Percentiles rank a stretch among this genome's conserved stretches.
Evolutionary conservation across 176 grass and related monocot genomes (phyloP).

Genomic region (Eragrostis curvula): DNA sequence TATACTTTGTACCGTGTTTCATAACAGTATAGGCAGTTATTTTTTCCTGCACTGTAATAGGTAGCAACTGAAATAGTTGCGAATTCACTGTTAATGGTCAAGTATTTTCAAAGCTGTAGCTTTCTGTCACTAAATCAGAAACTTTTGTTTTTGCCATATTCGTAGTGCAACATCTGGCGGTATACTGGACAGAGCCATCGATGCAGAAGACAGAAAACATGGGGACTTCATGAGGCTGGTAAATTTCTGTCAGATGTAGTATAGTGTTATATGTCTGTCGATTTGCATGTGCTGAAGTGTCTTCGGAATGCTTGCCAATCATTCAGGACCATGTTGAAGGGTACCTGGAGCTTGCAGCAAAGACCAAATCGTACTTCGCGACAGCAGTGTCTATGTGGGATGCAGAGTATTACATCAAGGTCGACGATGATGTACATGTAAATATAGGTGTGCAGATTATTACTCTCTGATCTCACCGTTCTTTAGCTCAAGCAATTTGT

Average conservation of each 20-base stretch:
- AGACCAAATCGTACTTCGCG: constrained; percentile 82
- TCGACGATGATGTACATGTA: constrained; percentile 97
- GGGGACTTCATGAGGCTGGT: constrained; percentile 92
- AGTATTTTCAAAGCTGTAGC: background rate
- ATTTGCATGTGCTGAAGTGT: constrained; percentile 16
- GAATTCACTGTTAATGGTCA: background rate
- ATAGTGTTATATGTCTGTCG: background rate
- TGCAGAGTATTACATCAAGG: constrained; percentile 95
- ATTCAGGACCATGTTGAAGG: constrained; percentile 94
- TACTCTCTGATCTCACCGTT: background rate
- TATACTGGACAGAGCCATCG: constrained; percentile 94
- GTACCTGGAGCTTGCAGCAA: constrained; percentile 86
- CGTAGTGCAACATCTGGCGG: constrained; percentile 73
- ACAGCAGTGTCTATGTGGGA: constrained; percentile 87
- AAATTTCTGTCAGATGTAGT: constrained; percentile 17
- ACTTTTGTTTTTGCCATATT: constrained; percentile 3
- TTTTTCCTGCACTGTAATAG: background rate
- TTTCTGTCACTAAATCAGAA: constrained; percentile 2
- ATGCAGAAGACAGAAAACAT: constrained; percentile 85
- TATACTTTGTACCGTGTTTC: background rate
- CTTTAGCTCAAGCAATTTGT: background rate
- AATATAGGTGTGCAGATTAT: constrained; percentile 68
- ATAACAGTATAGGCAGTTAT: background rate
- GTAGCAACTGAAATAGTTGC: background rate
- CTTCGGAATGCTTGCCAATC: constrained; percentile 7